Evolutionary conservation across 2,329 filamentous ascomycete genomes (phyloP).

Genomic region (Colletotrichum incanum): DNA sequence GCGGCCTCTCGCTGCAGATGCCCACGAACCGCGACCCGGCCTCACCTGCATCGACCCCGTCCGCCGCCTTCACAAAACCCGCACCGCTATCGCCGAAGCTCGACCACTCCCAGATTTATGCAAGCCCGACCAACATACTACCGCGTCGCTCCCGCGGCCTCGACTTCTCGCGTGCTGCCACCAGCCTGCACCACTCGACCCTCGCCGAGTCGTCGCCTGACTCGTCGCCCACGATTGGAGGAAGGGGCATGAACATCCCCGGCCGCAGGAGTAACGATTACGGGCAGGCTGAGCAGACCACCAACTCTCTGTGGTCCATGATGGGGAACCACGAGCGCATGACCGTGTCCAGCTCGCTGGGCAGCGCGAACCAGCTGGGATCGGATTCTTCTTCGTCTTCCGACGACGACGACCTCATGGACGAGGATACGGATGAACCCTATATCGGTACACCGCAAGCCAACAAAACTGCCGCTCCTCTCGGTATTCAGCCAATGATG

Average conservation of each 20-base stretch:
- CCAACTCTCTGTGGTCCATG: conserved; percentile 80
- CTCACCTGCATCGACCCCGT: conserved; percentile 49
- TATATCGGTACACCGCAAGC: conserved; percentile 89
- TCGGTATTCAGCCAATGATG: conserved; percentile 62
- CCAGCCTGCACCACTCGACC: conserved; percentile 95
- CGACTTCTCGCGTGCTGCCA: conserved; percentile 94
- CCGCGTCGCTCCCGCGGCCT: conserved; percentile 91
- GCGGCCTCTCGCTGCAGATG: conserved; percentile 81
- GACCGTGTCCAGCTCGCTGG: conserved; percentile 82
- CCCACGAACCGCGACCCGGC: conserved; percentile 66
- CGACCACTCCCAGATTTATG: conserved; percentile 87
- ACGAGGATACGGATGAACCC: conserved; percentile 83
- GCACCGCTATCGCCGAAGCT: conserved; percentile 87
- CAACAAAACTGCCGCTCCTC: conserved; percentile 69
- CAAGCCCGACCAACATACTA: conserved; percentile 88
- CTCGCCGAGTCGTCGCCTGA: conserved; percentile 92
- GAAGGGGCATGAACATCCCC: conserved; percentile 76
- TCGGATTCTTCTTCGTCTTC: conserved; percentile 85
- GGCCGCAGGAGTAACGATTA: conserved; percentile 65
- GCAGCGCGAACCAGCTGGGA: conserved; percentile 80
- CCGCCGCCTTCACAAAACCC: conserved; percentile 63
- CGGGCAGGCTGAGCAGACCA: conserved; percentile 73
- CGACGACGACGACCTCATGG: conserved; percentile 79
- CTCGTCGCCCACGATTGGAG: conserved; percentile 88
- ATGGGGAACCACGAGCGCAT: conserved; percentile 79